These are phyloP conservation scores for Drechslerella coelobrocha DNA, from an alignment of 2,329 filamentous ascomycete species.

Conservation along the genomic window DNA sequence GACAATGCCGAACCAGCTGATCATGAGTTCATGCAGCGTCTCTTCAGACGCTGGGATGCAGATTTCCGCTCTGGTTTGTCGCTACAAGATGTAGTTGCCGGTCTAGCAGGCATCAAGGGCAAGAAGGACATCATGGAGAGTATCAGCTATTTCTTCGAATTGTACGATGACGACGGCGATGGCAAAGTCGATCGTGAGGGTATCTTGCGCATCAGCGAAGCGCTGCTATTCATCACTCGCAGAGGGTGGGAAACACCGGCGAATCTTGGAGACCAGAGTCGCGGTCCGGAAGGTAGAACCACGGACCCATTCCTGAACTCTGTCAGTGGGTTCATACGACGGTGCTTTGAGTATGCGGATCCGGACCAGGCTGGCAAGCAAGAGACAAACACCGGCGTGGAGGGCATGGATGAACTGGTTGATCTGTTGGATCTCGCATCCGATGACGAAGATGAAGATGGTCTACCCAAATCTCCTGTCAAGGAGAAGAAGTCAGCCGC, in stretches of 20 bases:
- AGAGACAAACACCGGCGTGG: conserved; percentile 64
- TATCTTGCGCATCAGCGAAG: conserved; percentile 92
- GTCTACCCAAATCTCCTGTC: conserved; percentile 36
- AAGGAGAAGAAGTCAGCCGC: conserved; percentile 53
- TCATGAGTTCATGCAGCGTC: conserved; percentile 88
- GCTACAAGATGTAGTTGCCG: conserved; percentile 88
- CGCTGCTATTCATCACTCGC: conserved; percentile 87
- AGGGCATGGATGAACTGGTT: conserved; percentile 60
- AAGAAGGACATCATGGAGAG: conserved; percentile 96
- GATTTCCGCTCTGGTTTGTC: conserved; percentile 78
- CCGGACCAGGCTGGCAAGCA: conserved; percentile 70
- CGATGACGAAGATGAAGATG: conserved; percentile 36
- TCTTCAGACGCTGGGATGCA: conserved; percentile 88
- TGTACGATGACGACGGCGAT: conserved; percentile 92
- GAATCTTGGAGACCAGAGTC: conserved; percentile 56
- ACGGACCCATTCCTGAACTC: conserved; percentile 91
- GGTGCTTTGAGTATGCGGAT: conserved; percentile 98
- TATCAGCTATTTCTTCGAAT: conserved; percentile 96
- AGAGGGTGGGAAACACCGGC: conserved; percentile 80
- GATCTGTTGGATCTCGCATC: conserved; percentile 59
- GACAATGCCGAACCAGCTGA: conserved; percentile 76
- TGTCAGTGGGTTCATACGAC: conserved; percentile 91
- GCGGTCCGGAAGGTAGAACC: conserved; percentile 61
- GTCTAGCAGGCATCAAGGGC: conserved; percentile 88
- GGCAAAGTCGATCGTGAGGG: conserved; percentile 93